phyloP scores from a whole-genome alignment of 2,329 filamentous ascomycete species.

The Epichloe bromicola region DNA sequence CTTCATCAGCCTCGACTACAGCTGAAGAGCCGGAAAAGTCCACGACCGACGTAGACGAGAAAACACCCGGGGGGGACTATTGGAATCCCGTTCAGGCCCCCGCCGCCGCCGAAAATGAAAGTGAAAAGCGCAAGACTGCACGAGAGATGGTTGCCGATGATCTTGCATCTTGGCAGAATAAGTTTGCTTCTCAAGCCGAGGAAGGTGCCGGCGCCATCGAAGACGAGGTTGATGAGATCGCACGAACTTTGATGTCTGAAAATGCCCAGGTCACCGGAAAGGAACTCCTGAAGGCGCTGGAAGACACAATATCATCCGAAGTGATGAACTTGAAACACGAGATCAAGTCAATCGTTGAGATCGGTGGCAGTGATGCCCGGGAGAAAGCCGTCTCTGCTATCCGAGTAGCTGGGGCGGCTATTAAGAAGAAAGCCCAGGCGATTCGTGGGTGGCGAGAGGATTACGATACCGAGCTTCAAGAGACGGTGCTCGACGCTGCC shows the following conservation, averaged over 20 bases:
- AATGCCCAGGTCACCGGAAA: slow-evolving; percentile 55
- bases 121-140: slow-evolving; percentile 42
- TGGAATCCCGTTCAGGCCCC: slow-evolving; percentile 29
- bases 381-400: slow-evolving; percentile 37
- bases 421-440: slow-evolving; percentile 66
- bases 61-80: slow-evolving; percentile 12
- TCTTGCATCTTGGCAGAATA: slow-evolving; percentile 72
- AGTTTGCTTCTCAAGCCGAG: slow-evolving; percentile 74
- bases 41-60: slow-evolving; percentile 17
- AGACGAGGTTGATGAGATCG: slow-evolving; percentile 47
- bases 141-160: slow-evolving; percentile 63
- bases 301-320: slow-evolving; percentile 52
- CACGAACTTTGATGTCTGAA: slow-evolving; percentile 41
- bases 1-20: slow-evolving; percentile 19
- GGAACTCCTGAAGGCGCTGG: slow-evolving; percentile 53
- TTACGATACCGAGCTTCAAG: slow-evolving; percentile 57
- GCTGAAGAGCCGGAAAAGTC: slow-evolving; percentile 7
- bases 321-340: slow-evolving; percentile 51
- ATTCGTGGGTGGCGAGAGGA: slow-evolving; percentile 64
- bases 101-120: slow-evolving; percentile 32
- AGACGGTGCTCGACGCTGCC: slow-evolving; percentile 58
- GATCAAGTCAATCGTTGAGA: slow-evolving; percentile 49
- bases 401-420: slow-evolving; percentile 53
- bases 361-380: slow-evolving; percentile 27
- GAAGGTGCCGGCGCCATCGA: slow-evolving; percentile 68